Evolutionary conservation across 148 eudicot species (phyloP).

Genomic region (Heliosperma pusillum): DNA sequence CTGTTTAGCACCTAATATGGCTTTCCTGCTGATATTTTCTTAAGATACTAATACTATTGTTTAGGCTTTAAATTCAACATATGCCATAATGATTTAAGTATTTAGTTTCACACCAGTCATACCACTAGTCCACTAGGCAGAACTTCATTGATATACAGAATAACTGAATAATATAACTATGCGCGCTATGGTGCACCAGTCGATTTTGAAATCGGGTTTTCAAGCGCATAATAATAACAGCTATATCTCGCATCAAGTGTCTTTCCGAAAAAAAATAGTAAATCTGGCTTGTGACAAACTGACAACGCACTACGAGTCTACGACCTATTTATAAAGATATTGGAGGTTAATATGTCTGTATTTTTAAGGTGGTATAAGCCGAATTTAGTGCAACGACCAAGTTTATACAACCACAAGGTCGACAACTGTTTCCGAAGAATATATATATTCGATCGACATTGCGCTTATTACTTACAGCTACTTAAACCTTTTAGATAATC

Average conservation of each 20-base stretch:
- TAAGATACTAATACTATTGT: neutral
- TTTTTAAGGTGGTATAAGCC: neutral
- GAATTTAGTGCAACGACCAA: neutral
- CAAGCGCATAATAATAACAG: neutral
- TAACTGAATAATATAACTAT: no score
- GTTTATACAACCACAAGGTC: neutral
- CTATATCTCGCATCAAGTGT: neutral
- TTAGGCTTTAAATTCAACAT: neutral
- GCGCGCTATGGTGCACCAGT: neutral
- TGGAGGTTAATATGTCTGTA: neutral
- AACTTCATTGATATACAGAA: neutral
- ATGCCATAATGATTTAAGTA: neutral
- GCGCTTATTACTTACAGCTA: neutral
- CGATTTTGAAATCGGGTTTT: no score
- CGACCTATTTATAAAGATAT: neutral
- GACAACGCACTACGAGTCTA: no score
- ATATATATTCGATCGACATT: neutral
- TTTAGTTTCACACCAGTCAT: neutral
- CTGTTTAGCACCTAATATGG: conserved; percentile 3
- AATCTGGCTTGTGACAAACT: no score
- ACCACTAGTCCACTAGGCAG: conserved; percentile 4
- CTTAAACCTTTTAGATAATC: neutral
- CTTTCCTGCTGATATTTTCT: neutral
- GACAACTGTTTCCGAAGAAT: neutral
- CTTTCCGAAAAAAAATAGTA: neutral